Evolutionary conservation across 2,329 filamentous ascomycete species (phyloP).

Genomic region (Apiospora saccharicola): DNA sequence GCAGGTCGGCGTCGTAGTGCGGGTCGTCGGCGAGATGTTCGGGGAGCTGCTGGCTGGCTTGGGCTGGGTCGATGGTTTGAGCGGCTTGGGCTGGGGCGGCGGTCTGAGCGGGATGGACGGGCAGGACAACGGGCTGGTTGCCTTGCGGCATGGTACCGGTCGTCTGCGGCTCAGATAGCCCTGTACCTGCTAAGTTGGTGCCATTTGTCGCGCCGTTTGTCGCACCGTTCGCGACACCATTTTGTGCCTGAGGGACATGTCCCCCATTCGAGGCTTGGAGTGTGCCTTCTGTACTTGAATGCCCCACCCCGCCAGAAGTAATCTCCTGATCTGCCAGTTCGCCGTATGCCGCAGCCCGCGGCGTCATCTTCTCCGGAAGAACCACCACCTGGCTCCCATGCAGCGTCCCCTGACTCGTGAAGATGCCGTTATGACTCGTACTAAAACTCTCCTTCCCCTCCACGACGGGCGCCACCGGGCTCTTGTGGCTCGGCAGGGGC

Average conservation of each 20-base stretch:
- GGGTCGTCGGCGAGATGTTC: conserved; percentile 66
- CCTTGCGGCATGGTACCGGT: background rate
- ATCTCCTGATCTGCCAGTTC: conserved; percentile 21
- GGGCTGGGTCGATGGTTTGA: background rate
- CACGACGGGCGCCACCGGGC: conserved; percentile 51
- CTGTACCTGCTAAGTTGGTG: background rate
- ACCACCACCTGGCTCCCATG: conserved; percentile 40
- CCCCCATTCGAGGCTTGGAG: conserved; percentile 23
- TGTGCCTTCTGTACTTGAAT: background rate
- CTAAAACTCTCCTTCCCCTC: conserved; percentile 35
- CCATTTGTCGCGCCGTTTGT: background rate
- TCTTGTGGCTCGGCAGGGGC: conserved; percentile 61
- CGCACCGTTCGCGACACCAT: background rate
- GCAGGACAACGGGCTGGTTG: background rate
- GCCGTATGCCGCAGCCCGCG: conserved; percentile 29
- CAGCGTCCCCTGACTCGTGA: conserved; percentile 40
- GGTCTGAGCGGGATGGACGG: too few species aligned
- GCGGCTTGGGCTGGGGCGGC: too few species aligned
- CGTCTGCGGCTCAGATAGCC: background rate
- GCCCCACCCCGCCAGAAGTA: background rate
- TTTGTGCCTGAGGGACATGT: background rate
- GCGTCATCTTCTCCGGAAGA: conserved; percentile 37
- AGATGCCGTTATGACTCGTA: conserved; percentile 37
- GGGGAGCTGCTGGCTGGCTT: conserved; percentile 44
- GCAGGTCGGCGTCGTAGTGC: conserved; percentile 70